These are phyloP conservation scores for Deinandra increscens DNA, from an alignment of 129 eudicot species.

Conservation along the genomic window DNA sequence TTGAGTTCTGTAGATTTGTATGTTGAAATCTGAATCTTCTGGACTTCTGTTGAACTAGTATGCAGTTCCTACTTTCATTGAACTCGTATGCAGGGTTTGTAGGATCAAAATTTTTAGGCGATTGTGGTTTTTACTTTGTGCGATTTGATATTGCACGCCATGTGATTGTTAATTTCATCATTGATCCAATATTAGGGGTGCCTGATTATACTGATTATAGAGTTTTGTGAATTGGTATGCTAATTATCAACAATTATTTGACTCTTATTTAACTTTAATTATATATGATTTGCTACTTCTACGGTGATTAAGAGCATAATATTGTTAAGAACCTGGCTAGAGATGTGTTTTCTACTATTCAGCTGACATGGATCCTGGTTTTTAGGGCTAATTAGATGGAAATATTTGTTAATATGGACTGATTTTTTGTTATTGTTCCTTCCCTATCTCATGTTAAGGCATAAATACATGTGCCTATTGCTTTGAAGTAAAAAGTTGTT, in stretches of 20 bases:
- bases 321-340: slow-evolving; percentile 2
- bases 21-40: not conserved
- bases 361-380: not conserved
- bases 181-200: not conserved
- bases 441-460: not conserved
- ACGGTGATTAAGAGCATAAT: not conserved
- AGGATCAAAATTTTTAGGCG: slow-evolving; percentile 11
- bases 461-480: not conserved
- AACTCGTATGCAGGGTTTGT: not conserved
- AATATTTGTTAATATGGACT: not conserved
- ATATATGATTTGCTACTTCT: not conserved
- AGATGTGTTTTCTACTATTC: slow-evolving; percentile 1
- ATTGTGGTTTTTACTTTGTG: slow-evolving; percentile 9
- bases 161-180: not conserved
- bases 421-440: not conserved
- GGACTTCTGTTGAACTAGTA: not conserved
- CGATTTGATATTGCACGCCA: not conserved
- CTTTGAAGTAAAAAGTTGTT: not conserved
- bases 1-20: not conserved
- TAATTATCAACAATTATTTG: not conserved
- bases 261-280: not conserved
- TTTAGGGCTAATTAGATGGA: not conserved
- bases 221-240: not conserved
- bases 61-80: not conserved
- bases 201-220: not conserved